phyloP scores from a whole-genome alignment of 208 protist genomes.

The Lotmaria passim region DNA sequence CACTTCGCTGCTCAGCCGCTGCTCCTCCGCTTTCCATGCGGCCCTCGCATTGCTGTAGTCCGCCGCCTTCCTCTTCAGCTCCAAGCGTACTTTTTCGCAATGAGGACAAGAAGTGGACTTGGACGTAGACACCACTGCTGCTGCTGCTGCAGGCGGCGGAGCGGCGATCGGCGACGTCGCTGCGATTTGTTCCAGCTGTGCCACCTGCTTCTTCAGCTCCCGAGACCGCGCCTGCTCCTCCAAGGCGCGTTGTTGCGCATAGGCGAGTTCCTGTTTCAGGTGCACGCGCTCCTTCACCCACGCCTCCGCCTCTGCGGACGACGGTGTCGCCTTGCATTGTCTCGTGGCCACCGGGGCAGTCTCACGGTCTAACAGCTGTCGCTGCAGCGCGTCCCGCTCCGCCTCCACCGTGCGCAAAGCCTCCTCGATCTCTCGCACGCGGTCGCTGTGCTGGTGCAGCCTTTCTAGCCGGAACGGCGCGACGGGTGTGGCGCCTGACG shows the following conservation, averaged over 20 bases:
- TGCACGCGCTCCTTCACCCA: slow-evolving; percentile 41
- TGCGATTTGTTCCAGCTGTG: slow-evolving; percentile 36
- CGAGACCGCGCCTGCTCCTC: slow-evolving; percentile 38
- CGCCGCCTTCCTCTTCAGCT: slow-evolving; percentile 28
- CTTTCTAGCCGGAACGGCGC: slow-evolving; percentile 33
- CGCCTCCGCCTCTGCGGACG: slow-evolving; percentile 12
- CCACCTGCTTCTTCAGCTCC: slow-evolving; percentile 31
- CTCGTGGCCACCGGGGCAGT: neutral
- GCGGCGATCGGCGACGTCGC: slow-evolving; percentile 13
- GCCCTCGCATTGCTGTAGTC: slow-evolving; percentile 16
- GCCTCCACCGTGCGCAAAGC: slow-evolving; percentile 36
- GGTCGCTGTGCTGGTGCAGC: slow-evolving; percentile 24
- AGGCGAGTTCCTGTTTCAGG: slow-evolving; percentile 46
- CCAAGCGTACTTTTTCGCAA: slow-evolving; percentile 9
- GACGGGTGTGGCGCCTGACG: neutral
- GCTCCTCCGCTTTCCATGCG: slow-evolving; percentile 30
- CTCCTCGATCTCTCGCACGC: slow-evolving; percentile 27
- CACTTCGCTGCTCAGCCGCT: slow-evolving; percentile 29
- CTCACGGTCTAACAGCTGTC: slow-evolving; percentile 29
- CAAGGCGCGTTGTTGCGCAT: slow-evolving; percentile 39
- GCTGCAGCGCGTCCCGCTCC: slow-evolving; percentile 47
- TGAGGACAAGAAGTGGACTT: neutral
- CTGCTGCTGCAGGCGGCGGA: neutral
- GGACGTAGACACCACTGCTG: no score
- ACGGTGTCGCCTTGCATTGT: neutral